A percentile compares a stretch with the other conserved stretches of the same genome.
Conservation (phyloP, 805 yeast species). For the Candida sanyiensis region DNA sequence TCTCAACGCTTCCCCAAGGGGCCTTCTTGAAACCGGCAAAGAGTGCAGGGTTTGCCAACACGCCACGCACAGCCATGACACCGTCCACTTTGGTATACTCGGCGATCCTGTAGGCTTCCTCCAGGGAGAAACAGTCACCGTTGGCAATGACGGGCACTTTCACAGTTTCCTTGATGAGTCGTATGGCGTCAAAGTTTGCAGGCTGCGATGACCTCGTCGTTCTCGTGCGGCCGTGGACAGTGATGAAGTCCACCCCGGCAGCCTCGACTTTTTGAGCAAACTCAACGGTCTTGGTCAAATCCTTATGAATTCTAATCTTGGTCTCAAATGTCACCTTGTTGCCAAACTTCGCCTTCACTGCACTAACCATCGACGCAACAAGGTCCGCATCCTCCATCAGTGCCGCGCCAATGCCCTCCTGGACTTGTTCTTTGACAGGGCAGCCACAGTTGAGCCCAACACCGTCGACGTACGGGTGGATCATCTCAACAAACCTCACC, state of each 20-base stretch:
- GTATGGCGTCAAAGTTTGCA: constrained; percentile 78
- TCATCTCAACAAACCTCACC: constrained; percentile 77
- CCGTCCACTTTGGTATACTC: constrained; percentile 77
- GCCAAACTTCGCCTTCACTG: constrained; percentile 74
- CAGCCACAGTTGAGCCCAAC: constrained; percentile 96
- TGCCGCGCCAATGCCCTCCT: constrained; percentile 97
- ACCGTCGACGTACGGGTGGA: constrained; percentile 88
- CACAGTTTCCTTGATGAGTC: constrained; percentile 43
- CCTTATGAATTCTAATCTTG: constrained; percentile 82
- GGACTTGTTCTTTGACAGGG: constrained; percentile 89
- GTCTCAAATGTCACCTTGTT: constrained; percentile 75
- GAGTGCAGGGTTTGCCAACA: constrained; percentile 78
- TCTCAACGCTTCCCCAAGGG: constrained; percentile 90
- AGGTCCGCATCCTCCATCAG: constrained; percentile 77
- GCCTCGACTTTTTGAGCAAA: constrained; percentile 71
- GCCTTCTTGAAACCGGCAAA: constrained; percentile 69
- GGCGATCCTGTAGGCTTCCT: constrained; percentile 61
- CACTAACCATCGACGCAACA: constrained; percentile 77
- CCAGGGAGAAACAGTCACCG: constrained; percentile 79
- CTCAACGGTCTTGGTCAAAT: constrained; percentile 62
- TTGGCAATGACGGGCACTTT: constrained; percentile 87
- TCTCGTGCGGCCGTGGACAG: constrained; percentile 90
- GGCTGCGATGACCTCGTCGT: constrained; percentile 81
- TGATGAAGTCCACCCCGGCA: constrained; percentile 90
- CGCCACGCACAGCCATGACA: constrained; percentile 92